Evolutionary conservation across 202 grass and related monocot genomes (phyloP).

Genomic region (Hordeum pubiflorum): DNA sequence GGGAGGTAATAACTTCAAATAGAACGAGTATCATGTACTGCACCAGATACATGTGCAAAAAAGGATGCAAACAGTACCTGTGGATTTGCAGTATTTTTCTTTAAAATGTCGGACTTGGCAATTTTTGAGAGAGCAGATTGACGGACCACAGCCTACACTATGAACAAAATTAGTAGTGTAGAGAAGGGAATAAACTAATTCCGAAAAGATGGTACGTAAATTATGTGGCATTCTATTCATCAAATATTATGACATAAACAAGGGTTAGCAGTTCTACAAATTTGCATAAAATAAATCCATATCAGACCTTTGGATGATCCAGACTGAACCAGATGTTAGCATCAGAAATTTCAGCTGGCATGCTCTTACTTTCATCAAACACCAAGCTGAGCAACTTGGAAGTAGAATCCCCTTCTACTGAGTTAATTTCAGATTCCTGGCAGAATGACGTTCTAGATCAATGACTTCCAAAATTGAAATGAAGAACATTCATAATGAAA

Average conservation of each 20-base stretch:
- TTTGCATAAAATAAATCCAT: neutral
- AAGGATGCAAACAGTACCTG: conserved; percentile 43
- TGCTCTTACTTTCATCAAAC: conserved; percentile 46
- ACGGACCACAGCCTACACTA: conserved; percentile 54
- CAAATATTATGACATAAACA: conserved; percentile 22
- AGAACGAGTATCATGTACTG: conserved; percentile 3
- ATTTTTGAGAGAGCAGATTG: conserved; percentile 61
- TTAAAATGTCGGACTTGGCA: conserved; percentile 57
- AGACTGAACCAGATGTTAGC: conserved; percentile 81
- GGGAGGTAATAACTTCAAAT: conserved; percentile 6
- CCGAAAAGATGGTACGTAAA: neutral
- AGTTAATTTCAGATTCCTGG: conserved; percentile 51
- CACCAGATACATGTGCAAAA: neutral
- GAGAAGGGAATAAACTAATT: conserved; percentile 14
- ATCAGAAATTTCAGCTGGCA: conserved; percentile 49
- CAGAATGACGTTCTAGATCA: conserved; percentile 13
- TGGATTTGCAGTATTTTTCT: conserved; percentile 37
- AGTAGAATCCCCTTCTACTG: conserved; percentile 38
- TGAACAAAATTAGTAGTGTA: conserved; percentile 10
- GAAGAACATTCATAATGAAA: neutral
- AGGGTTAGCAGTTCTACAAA: neutral
- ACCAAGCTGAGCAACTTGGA: conserved; percentile 35
- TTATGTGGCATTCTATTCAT: conserved; percentile 8
- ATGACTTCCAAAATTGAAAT: conserved; percentile 7
- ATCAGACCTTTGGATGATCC: conserved; percentile 75